phyloP scores from a whole-genome alignment of 768 basidiomycete species.

The Collybia sordida region DNA sequence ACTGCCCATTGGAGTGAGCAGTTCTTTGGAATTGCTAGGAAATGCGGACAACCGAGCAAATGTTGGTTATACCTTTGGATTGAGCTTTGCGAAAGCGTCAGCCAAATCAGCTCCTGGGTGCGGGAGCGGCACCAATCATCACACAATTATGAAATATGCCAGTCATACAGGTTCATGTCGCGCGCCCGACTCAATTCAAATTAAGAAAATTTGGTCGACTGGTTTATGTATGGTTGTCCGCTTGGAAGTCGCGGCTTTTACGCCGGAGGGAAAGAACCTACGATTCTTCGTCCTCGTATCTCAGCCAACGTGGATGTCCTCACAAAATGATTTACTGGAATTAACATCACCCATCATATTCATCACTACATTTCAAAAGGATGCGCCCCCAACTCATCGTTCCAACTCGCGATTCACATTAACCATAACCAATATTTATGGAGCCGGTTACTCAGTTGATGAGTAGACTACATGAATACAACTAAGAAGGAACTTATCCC shows the following conservation, averaged over 20 bases:
- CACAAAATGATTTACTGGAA: slow-evolving; percentile 26
- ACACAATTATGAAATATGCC: slow-evolving; percentile 65
- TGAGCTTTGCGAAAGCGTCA: slow-evolving; percentile 59
- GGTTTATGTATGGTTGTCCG: slow-evolving; percentile 59
- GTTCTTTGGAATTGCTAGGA: slow-evolving; percentile 66
- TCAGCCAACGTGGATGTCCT: slow-evolving; percentile 34
- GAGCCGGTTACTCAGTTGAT: slow-evolving; percentile 47
- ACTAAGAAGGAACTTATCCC: slow-evolving; percentile 64
- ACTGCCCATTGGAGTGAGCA: slow-evolving; percentile 56
- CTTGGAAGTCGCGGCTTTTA: slow-evolving; percentile 55
- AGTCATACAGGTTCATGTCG: slow-evolving; percentile 17
- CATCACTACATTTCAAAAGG: slow-evolving; percentile 11
- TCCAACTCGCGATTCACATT: slow-evolving; percentile 22
- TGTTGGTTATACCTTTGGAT: slow-evolving; percentile 49
- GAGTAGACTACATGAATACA: slow-evolving; percentile 25
- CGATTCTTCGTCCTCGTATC: slow-evolving; percentile 7
- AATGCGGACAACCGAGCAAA: slow-evolving; percentile 29
- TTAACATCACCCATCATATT: slow-evolving; percentile 25
- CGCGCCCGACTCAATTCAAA: background rate
- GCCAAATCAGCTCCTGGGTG: slow-evolving; percentile 50
- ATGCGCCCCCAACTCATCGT: slow-evolving; percentile 19
- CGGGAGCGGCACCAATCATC: slow-evolving; percentile 52
- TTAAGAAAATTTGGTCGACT: slow-evolving; percentile 53
- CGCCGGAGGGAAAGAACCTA: slow-evolving; percentile 18
- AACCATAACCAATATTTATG: slow-evolving; percentile 42